Conservation (phyloP, 352 stramenopile species). For the Phytophthora brassicae region DNA sequence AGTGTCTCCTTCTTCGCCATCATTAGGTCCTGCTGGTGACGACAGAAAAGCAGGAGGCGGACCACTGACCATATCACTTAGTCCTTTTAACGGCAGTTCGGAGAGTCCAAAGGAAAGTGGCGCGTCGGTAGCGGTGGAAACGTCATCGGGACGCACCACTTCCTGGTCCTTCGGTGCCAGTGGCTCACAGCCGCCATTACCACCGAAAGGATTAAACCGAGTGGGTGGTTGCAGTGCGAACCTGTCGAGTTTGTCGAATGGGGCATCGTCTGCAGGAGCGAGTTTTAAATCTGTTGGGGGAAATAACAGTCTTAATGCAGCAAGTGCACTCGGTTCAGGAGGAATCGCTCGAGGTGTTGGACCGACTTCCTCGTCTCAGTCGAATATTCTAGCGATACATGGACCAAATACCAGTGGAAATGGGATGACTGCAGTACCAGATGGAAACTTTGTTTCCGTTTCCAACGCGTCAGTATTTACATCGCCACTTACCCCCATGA, state of each 20-base stretch:
- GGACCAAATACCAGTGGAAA: conserved; percentile 5
- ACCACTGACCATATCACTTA: conserved; percentile 25
- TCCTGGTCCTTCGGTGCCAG: conserved; percentile 32
- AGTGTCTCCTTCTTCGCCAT: conserved; percentile 23
- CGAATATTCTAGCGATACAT: conserved; percentile 24
- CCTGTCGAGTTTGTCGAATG: conserved; percentile 22
- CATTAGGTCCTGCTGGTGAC: conserved; percentile 13
- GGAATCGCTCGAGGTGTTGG: conserved; percentile 25
- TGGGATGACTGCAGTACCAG: conserved; percentile 5
- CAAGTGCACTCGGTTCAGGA: conserved; percentile 10
- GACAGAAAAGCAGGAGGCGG: conserved; percentile 28
- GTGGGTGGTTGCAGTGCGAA: conserved; percentile 28
- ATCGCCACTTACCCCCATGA: conserved; percentile 47
- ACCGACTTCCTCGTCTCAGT: conserved; percentile 23
- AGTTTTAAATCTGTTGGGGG: conserved; percentile 23
- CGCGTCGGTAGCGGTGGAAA: conserved; percentile 14
- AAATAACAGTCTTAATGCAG: conserved; percentile 32
- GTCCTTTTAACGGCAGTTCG: conserved; percentile 26
- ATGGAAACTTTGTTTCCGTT: conserved; percentile 40
- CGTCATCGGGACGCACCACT: conserved; percentile 21
- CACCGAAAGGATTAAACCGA: conserved; percentile 33
- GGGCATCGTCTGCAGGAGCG: conserved; percentile 4
- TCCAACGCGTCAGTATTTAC: conserved; percentile 38
- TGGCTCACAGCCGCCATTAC: conserved; percentile 35
- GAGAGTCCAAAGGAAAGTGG: conserved; percentile 23